phyloP scores from a whole-genome alignment of 306 rosid genomes.

The Trifolium pratense region DNA sequence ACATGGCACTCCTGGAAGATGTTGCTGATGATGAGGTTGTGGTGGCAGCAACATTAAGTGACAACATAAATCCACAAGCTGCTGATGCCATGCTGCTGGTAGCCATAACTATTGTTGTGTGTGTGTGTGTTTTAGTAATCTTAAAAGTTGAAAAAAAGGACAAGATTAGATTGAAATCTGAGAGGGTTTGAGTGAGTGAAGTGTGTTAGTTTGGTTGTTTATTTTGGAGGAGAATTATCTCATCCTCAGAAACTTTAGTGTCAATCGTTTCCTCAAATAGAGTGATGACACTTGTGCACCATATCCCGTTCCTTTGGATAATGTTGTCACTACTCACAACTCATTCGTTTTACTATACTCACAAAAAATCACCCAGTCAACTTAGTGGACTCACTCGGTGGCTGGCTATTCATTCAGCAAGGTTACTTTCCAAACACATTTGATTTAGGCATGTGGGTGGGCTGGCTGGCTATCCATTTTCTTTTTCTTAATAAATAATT shows the following conservation, averaged over 20 bases:
- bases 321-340: conserved; percentile 46
- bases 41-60: conserved; percentile 52
- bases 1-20: conserved; percentile 45
- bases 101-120: conserved; percentile 45
- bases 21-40: conserved; percentile 47
- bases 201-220: conserved; percentile 31
- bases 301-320: conserved; percentile 70
- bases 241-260: conserved; percentile 43
- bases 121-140: not conserved
- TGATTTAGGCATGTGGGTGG: too few species aligned
- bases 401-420: too few species aligned
- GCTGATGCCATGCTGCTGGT: conserved; percentile 76
- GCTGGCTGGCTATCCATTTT: too few species aligned
- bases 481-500: too few species aligned
- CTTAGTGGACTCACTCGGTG: too few species aligned
- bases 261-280: conserved; percentile 70
- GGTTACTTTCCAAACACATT: too few species aligned
- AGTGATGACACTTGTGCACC: conserved; percentile 66
- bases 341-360: conserved; percentile 9
- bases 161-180: conserved; percentile 28
- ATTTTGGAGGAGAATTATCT: conserved; percentile 50
- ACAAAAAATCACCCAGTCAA: too few species aligned
- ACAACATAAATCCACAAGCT: conserved; percentile 70
- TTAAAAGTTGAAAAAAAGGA: conserved; percentile 24
- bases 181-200: conserved; percentile 52